Base-by-base conservation (phyloP, 2,329 filamentous ascomycete genomes). In the Diaporthe nobilis region DNA sequence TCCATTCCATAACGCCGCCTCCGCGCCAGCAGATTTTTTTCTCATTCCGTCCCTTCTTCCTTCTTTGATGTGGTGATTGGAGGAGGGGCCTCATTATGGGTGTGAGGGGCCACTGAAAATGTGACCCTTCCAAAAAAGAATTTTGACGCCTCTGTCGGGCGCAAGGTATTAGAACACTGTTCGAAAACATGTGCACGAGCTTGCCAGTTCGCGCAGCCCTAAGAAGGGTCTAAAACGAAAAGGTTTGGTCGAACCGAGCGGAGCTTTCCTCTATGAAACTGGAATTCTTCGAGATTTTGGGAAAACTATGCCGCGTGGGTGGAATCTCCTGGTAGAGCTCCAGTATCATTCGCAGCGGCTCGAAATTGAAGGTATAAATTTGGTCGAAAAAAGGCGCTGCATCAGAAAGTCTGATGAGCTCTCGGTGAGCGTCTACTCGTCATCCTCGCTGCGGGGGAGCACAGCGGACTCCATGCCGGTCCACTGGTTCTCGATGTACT, bases 401-500 rank as follows among this genome's bases (percentile, higher is more conserved):
- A 28, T 42, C 15, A 39, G 28, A 42, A n/a, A 37, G 3, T 25
- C 20, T 15, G 28, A 37, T 37, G 17, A 22, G 55, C 55, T 58
- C 9, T 47, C 17, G 25, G 10, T 65, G 22, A n/a, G n/a, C 28
- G 51, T 42, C 22, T 73, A 73, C 58, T 73, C 71, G 49, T 73
- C 71, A 1, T 65, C 71, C 58, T 73, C 71, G 17, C 55, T 65
- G 4, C 61, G 71, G 12, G 81, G 79, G 71, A 83, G 79, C 4
- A 82, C 75, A 39, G 85, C 82, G 1, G 85, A 84, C 37, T 84
- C 74, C 80, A 86, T 82, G 4, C 65, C 74, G 9, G 78, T 75
- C 86, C 85, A 87, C n/a, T 79, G 80, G 1, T 77, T 71, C 53
- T 84, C 82, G 44, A 87, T 80, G n/a, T 82, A 83, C 13, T 82